phyloP scores from a whole-genome alignment of 495 filamentous ascomycete genomes.

The Schizothecium vesticola region DNA sequence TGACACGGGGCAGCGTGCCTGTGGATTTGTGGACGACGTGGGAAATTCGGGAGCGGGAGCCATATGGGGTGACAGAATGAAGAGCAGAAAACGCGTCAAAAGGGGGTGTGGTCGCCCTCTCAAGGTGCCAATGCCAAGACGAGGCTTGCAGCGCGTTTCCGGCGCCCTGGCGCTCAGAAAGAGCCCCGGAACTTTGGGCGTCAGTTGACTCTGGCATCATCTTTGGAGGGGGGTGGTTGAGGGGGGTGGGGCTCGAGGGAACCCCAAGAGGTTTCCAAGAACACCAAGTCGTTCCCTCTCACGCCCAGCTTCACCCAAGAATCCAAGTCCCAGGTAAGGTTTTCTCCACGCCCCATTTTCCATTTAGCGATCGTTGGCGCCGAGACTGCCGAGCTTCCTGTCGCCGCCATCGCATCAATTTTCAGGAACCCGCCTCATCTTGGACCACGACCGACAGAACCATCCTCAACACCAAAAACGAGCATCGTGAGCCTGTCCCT shows the following conservation, averaged over 20 bases:
- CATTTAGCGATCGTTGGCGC: background rate
- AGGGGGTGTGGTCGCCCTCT: background rate
- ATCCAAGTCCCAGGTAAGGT: background rate
- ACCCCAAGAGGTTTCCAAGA: background rate
- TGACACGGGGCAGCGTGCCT: background rate
- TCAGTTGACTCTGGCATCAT: background rate
- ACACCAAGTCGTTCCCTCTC: background rate
- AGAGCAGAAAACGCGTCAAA: background rate
- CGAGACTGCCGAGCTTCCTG: constrained; percentile 1
- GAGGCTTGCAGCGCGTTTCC: constrained; percentile 9
- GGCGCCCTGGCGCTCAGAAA: constrained; percentile 1
- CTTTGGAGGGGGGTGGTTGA: background rate
- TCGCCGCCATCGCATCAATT: background rate
- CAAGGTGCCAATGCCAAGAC: constrained; percentile 1
- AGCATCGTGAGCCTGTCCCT: background rate
- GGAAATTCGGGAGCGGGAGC: constrained; percentile 11
- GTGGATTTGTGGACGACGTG: constrained; percentile 1
- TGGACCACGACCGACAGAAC: background rate
- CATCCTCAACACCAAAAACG: background rate
- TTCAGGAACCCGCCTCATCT: background rate
- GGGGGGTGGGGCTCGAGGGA: background rate
- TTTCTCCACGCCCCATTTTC: background rate
- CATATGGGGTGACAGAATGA: background rate
- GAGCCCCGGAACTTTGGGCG: background rate
- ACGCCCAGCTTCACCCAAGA: constrained; percentile 2